A percentile compares a stretch with the other conserved stretches of the same genome.
phyloP scores from a whole-genome alignment of 495 filamentous ascomycete species.

The Alectoria sarmentosa region DNA sequence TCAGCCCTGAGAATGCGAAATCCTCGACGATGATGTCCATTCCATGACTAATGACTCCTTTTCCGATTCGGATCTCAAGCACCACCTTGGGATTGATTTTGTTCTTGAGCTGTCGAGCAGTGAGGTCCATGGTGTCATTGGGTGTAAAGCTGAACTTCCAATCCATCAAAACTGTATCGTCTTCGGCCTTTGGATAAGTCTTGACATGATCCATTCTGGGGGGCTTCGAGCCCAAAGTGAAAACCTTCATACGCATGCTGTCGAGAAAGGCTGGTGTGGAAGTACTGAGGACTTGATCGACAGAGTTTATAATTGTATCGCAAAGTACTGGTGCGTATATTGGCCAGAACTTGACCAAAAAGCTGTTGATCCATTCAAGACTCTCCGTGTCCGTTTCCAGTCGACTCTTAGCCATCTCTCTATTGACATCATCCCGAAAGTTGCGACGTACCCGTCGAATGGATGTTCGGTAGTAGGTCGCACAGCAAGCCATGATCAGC shows the following conservation, averaged over 20 bases:
- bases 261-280: slow-evolving; percentile 89
- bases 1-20: slow-evolving; percentile 87
- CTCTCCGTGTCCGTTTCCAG: slow-evolving; percentile 91
- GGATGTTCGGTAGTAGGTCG: slow-evolving; percentile 95
- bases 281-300: slow-evolving; percentile 91
- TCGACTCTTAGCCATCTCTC: slow-evolving; percentile 84
- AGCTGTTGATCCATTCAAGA: slow-evolving; percentile 98
- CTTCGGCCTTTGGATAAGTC: slow-evolving; percentile 92
- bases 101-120: slow-evolving; percentile 78
- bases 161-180: slow-evolving; percentile 96
- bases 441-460: slow-evolving; percentile 89
- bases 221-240: slow-evolving; percentile 89
- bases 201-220: slow-evolving; percentile 95
- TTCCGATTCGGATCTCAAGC: slow-evolving; percentile 86
- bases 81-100: slow-evolving; percentile 97
- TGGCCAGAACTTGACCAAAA: slow-evolving; percentile 97
- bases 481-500: slow-evolving; percentile 82
- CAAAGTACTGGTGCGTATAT: slow-evolving; percentile 94
- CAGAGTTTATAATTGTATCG: slow-evolving; percentile 81
- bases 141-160: slow-evolving; percentile 99
- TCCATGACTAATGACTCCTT: slow-evolving; percentile 91
- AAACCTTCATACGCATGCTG: slow-evolving; percentile 82
- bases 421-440: slow-evolving; percentile 86
- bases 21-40: slow-evolving; percentile 97
- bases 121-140: slow-evolving; percentile 88